A percentile compares a stretch with the other conserved stretches of the same genome.
Conservation (phyloP, 306 rosid genomes). For the Vachellia pachyceras region DNA sequence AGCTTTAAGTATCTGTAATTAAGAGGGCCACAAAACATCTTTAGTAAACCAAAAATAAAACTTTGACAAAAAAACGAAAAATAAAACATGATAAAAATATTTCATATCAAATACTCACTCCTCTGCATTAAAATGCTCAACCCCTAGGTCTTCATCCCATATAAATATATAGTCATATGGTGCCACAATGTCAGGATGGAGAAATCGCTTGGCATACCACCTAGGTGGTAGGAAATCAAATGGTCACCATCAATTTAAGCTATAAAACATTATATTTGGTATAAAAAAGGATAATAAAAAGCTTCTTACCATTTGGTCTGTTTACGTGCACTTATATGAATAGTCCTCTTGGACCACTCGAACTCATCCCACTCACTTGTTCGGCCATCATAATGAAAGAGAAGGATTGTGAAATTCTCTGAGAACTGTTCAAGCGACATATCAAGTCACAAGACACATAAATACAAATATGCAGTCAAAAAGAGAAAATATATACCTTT, state of each 20-base stretch:
- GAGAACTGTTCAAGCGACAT: constrained; percentile 76
- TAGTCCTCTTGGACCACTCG: constrained; percentile 93
- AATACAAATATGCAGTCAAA: constrained; percentile 23
- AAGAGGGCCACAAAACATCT: constrained; percentile 13
- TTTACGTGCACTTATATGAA: constrained; percentile 87
- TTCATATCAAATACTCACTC: constrained; percentile 66
- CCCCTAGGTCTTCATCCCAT: constrained; percentile 99
- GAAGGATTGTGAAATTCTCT: constrained; percentile 80
- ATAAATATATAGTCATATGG: constrained; percentile 95
- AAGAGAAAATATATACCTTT: constrained; percentile 65
- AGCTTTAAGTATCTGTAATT: constrained; percentile 74
- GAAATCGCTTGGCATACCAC: constrained; percentile 99
- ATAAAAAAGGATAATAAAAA: background rate
- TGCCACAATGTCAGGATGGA: constrained; percentile 98
- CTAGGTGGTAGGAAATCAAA: constrained; percentile 41
- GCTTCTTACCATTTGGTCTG: constrained; percentile 89
- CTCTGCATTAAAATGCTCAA: constrained; percentile 91
- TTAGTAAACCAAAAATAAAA: constrained; percentile 13
- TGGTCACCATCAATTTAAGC: constrained; percentile 27
- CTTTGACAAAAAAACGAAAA: background rate
- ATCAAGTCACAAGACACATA: constrained; percentile 27
- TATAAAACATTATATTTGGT: background rate
- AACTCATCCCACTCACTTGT: constrained; percentile 95
- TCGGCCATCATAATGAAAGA: constrained; percentile 95
- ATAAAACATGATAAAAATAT: background rate